Conservation (phyloP, 1,139 yeast genomes). For the Kluyveromyces marxianus region DNA sequence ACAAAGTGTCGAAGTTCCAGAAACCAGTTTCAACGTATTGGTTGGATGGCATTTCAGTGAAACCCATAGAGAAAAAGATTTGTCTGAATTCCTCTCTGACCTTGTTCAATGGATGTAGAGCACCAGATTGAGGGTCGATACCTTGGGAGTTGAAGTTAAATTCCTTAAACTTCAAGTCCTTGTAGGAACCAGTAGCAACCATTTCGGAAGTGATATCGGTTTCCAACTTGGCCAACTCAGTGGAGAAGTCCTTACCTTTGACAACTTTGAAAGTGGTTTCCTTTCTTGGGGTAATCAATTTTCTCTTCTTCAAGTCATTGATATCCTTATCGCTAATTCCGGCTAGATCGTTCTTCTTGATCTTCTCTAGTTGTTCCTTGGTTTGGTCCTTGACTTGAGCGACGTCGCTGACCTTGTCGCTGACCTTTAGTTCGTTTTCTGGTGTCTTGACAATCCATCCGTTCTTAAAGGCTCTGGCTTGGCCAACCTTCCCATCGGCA, state of each 20-base stretch:
- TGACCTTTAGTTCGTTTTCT: conserved; percentile 59
- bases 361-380: conserved; percentile 52
- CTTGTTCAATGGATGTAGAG: conserved; percentile 91
- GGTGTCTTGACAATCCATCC: conserved; percentile 93
- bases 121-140: conserved; percentile 76
- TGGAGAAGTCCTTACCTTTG: conserved; percentile 80
- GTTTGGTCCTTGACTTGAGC: conserved; percentile 50
- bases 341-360: conserved; percentile 45
- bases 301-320: conserved; percentile 87
- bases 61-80: conserved; percentile 95
- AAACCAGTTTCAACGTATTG: conserved; percentile 97
- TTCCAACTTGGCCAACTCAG: conserved; percentile 72
- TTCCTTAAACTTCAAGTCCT: conserved; percentile 78
- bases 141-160: conserved; percentile 97
- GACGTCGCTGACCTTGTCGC: conserved; percentile 36
- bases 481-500: conserved; percentile 81
- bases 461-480: conserved; percentile 96
- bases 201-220: conserved; percentile 93
- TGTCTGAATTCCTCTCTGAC: conserved; percentile 97
- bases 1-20: conserved; percentile 97
- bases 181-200: conserved; percentile 78
- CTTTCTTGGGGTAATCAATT: conserved; percentile 67
- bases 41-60: conserved; percentile 97
- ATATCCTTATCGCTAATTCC: conserved; percentile 57
- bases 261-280: conserved; percentile 64